Base-by-base conservation (phyloP, 1,284 basidiomycete genomes). In the Malassezia restricta region DNA sequence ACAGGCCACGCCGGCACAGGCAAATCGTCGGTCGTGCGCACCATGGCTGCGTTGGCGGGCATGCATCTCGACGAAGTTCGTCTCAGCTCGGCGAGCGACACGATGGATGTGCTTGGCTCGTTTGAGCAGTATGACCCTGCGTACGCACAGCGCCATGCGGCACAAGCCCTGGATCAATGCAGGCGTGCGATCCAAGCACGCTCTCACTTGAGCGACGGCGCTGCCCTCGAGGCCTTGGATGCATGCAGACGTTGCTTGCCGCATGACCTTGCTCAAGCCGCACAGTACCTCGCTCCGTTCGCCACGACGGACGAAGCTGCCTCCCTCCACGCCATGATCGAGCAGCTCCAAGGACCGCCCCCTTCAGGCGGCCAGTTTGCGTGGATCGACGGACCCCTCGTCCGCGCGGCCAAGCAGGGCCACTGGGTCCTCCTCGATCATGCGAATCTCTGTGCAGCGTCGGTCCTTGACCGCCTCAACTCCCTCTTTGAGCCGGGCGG, bases 311-410 rank as follows among this genome's bases (percentile, higher is more conserved):
- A 20, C 9, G 43, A 35, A n/a, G 28, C 24, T 11, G 27, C n/a
- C 0, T 24, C 35, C 3, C 28, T 40, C 15, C 6, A 8, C 11
- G 30, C 39, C 20, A 32, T n/a, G 32, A 40, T 39, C 17, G 40
- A 28, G 20, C 32, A 24, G 20, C 35, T 52, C 3, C 15, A 14
- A 3, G 39, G 8, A 0, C 24, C n/a, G n/a, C 17, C 43, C 8
- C 24, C 14, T 32, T 8, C 42, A 6, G 33, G 71, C 0, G 83
- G 84, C 15, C 80, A 81, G 14, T 95, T 99, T 70, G 86, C 87
- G 64, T 99, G 95, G 94, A 79, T 89, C 8, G 92, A 99, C 69
- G 94, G 94, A 1, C 87, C 90, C n/a, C 78, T 99, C 15, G 79
- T 96, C 28, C 79, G 78, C 40, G 90, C 94, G 0, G 82, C 98